Conservation (phyloP, 768 basidiomycete genomes). For the Suillus luteus region DNA sequence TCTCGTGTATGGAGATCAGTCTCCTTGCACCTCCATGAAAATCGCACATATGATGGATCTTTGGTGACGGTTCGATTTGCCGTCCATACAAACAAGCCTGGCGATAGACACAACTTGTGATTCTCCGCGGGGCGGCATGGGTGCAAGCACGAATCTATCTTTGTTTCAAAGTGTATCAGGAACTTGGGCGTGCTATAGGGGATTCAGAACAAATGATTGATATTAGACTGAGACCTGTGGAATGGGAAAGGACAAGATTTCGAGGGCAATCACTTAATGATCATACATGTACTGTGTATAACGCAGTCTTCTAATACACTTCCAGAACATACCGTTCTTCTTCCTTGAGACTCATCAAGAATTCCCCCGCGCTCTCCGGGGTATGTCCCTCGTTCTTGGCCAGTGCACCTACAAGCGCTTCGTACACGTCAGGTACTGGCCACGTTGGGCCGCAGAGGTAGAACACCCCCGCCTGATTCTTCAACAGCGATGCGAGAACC, state of each 20-base stretch:
- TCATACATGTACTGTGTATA: not conserved
- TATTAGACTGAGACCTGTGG: not conserved
- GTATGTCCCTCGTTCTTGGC: constrained; percentile 69
- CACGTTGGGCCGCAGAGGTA: constrained; percentile 98
- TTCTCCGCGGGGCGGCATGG: too few relatives aligned
- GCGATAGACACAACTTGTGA: too few relatives aligned
- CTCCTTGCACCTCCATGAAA: too few relatives aligned
- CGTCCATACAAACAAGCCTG: too few relatives aligned
- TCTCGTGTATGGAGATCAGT: too few relatives aligned
- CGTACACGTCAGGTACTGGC: constrained; percentile 99
- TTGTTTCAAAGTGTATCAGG: not conserved
- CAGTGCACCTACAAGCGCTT: constrained; percentile 84
- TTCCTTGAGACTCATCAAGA: constrained; percentile 89
- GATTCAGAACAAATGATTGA: not conserved
- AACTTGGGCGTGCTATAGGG: not conserved
- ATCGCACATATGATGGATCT: too few relatives aligned
- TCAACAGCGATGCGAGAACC: constrained; percentile 71
- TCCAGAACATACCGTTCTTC: constrained; percentile 98
- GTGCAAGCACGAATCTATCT: too few relatives aligned
- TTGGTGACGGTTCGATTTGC: too few relatives aligned
- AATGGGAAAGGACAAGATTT: not conserved
- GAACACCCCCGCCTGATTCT: constrained; percentile 78
- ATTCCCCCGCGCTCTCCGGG: constrained; percentile 68
- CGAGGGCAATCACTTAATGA: not conserved
- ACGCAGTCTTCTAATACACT: constrained; percentile 36